A percentile compares a stretch with the other conserved stretches of the same genome.
phyloP scores from a whole-genome alignment of 768 basidiomycete genomes.

The Pisolithus marmoratus region DNA sequence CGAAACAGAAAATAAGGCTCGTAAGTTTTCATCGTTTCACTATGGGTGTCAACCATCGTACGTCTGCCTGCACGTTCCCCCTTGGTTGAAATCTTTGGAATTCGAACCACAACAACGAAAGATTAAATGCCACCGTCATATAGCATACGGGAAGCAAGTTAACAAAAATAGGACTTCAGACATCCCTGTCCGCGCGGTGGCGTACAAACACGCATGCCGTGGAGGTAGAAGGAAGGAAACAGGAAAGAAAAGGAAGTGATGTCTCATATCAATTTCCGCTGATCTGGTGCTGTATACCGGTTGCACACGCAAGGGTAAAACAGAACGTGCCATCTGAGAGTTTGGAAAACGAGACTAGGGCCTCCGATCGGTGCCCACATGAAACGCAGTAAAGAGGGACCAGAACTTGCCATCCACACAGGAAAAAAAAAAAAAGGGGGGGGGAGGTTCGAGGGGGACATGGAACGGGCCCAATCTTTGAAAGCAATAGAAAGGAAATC shows the following conservation, averaged over 20 bases:
- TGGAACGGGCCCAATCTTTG: neutral
- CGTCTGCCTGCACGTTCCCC: no score
- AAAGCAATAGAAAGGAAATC: conserved; percentile 4
- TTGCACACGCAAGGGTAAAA: neutral
- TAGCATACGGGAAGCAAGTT: neutral
- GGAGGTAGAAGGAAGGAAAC: neutral
- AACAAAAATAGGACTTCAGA: neutral
- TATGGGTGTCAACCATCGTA: neutral
- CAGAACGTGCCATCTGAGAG: neutral
- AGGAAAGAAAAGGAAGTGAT: neutral
- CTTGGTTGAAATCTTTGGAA: no score
- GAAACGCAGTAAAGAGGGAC: neutral
- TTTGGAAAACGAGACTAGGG: neutral
- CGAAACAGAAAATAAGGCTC: conserved; percentile 1
- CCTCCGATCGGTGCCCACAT: neutral
- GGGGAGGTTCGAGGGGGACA: neutral
- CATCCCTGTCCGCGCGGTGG: neutral
- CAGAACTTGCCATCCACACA: neutral
- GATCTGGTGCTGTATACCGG: neutral
- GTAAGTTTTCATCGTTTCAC: neutral
- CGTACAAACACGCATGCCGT: neutral
- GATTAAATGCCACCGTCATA: conserved; percentile 1
- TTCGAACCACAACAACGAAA: neutral
- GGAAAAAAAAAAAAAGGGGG: neutral
- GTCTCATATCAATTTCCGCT: neutral